These are phyloP conservation scores for Jamesozyma hellenica DNA, from an alignment of 805 yeast species.

Conservation along the genomic window DNA sequence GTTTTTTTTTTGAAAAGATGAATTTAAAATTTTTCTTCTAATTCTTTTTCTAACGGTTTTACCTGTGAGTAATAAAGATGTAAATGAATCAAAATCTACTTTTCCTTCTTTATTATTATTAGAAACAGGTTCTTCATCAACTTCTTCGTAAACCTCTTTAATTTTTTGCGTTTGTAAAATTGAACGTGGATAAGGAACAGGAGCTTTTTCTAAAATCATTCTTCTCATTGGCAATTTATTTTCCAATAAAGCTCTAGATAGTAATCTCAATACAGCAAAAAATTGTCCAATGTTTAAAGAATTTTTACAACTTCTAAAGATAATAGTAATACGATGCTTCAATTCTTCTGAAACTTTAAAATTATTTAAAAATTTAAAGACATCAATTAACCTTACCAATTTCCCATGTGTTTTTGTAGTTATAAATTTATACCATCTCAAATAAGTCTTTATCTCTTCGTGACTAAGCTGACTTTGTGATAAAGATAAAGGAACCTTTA, in stretches of 20 bases:
- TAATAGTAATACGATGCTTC: constrained; percentile 40
- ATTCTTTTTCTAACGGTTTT: constrained; percentile 43
- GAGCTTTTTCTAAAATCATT: constrained; percentile 45
- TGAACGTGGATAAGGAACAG: constrained; percentile 71
- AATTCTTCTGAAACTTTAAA: constrained; percentile 51
- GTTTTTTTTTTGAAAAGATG: constrained; percentile 40
- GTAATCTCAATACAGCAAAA: constrained; percentile 72
- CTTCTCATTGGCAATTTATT: constrained; percentile 46
- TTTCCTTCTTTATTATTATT: constrained; percentile 21
- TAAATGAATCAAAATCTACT: constrained; percentile 76
- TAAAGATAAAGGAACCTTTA: constrained; percentile 51
- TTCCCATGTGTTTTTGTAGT: constrained; percentile 59
- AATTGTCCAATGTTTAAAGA: constrained; percentile 81
- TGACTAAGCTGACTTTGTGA: constrained; percentile 57
- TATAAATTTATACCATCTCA: constrained; percentile 88
- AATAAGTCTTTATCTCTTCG: constrained; percentile 74
- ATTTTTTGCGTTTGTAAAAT: constrained; percentile 55
- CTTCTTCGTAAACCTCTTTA: constrained; percentile 37
- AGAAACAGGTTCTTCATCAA: constrained; percentile 21
- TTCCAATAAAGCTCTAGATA: constrained; percentile 52
- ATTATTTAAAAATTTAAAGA: constrained; percentile 66
- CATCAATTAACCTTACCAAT: constrained; percentile 62
- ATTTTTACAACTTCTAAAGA: constrained; percentile 42
- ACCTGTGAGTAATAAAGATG: constrained; percentile 76
- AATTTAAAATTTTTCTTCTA: constrained; percentile 25